These are phyloP conservation scores for Nicotiana noctiflora DNA, from an alignment of 257 asterid species.

Conservation along the genomic window DNA sequence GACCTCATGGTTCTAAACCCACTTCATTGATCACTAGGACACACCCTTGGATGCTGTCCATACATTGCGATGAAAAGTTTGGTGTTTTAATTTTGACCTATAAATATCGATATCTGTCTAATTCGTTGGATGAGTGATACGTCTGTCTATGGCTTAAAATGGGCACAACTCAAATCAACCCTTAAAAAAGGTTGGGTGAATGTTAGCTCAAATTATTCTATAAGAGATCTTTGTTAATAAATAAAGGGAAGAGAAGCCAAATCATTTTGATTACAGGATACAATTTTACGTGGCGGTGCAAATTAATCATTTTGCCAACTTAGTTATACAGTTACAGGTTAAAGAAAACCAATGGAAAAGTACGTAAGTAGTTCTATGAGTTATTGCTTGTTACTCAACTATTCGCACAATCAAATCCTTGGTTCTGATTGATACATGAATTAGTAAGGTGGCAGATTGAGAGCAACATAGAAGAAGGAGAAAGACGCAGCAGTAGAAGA, in stretches of 20 bases:
- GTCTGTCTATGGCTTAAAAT: background rate
- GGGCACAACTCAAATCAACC: background rate
- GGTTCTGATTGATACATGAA: no score
- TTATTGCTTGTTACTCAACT: background rate
- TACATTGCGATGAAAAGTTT: background rate
- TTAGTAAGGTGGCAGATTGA: no score
- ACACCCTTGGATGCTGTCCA: no score
- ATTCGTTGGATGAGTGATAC: no score
- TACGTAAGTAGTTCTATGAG: background rate
- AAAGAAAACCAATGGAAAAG: background rate
- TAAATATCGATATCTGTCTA: no score
- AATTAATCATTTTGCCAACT: background rate
- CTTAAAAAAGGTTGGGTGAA: background rate
- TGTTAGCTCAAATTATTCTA: background rate
- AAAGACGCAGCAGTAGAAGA: no score
- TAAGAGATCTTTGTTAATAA: background rate
- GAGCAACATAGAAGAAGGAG: no score
- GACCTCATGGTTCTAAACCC: no score
- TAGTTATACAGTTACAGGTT: background rate
- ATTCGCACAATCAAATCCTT: no score
- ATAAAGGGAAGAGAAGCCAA: background rate
- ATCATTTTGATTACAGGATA: no score
- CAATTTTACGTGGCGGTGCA: background rate
- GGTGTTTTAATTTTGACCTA: background rate
- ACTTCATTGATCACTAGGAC: no score